Conservation (phyloP, 2,329 filamentous ascomycete species). For the Bipolaris cookei region DNA sequence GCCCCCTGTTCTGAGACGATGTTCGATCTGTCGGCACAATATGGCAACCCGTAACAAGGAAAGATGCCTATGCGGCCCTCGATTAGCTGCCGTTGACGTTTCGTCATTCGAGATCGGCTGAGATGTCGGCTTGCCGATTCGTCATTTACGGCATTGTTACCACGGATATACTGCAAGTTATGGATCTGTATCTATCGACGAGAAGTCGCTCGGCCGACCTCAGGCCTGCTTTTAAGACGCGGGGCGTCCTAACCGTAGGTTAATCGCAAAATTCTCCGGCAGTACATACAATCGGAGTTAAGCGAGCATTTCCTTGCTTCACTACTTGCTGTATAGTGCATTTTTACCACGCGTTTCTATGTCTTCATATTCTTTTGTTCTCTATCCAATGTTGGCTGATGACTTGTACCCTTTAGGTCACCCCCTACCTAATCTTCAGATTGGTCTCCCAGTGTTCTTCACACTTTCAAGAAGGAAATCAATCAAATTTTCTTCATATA, state of each 20-base stretch:
- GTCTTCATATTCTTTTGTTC: not conserved
- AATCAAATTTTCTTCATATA: no score
- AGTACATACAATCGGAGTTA: not conserved
- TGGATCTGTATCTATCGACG: not conserved
- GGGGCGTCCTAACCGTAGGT: not conserved
- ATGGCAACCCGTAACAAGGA: conserved; percentile 6
- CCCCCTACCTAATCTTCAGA: no score
- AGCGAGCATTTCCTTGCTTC: not conserved
- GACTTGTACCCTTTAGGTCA: no score
- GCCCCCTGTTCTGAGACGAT: not conserved
- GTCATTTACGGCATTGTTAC: not conserved
- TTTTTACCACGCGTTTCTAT: not conserved
- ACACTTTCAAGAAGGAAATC: no score
- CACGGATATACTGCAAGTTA: not conserved
- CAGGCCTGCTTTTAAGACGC: not conserved
- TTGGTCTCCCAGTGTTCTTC: no score
- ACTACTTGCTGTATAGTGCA: not conserved
- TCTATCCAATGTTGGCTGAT: no score
- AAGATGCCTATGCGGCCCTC: not conserved
- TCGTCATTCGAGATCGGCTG: conserved; percentile 10
- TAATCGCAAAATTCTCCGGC: not conserved
- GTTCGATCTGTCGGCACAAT: conserved; percentile 8
- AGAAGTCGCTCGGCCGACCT: conserved; percentile 1
- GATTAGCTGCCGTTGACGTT: conserved; percentile 11
- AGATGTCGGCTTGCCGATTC: not conserved